Base-by-base conservation (phyloP, 75 land plant genomes). In the Isoetes taiwanensis region DNA sequence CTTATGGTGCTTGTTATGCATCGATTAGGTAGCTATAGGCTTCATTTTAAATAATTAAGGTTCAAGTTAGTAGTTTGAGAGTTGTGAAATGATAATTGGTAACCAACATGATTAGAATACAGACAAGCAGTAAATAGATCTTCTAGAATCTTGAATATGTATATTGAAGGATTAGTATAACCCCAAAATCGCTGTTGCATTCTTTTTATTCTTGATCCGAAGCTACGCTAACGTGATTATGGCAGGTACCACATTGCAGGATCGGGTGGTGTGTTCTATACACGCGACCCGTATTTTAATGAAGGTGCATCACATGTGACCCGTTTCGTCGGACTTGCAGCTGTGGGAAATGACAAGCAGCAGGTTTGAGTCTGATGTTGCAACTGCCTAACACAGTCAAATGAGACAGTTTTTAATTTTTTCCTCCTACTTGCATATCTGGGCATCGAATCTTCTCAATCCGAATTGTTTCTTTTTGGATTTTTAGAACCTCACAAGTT, bases 211-310 rank as follows among this genome's bases (percentile, higher is more conserved):
- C n/a, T n/a, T n/a, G n/a, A n/a, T n/a, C 68, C 37, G 96, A 88
- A 43, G 73, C 88, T 32, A 84, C 81, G 64, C 99, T 96, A 59
- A 80, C 96, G 99, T 94, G 64, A 73, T 83, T 25, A 14, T 28
- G 41, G 25, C 56, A 94, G 99, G 57, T 94, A 88, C 64, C 99
- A 94, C 62, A 77, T 94, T 76, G 95, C 90, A 60, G 99, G 99
- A 28, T 67, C 84, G 26, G 84, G 71, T 72, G 90, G 84, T 17
- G 63, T 88, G 24, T 94, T 73, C 55, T 94, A 71, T 76, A 73
- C 74, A 40, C 83, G 99, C 35, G 86, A 88, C 61, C 99, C 99
- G 2, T 94, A 87, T 39, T 24, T 53, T 19, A 84, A 84, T 58
- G 17, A 67, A 38, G 78, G 64, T 30, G 79, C 79, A 54, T 55